These are phyloP conservation scores for Phaeosphaeria sp. DNA, from an alignment of 2,329 filamentous ascomycete genomes.

Conservation along the genomic window DNA sequence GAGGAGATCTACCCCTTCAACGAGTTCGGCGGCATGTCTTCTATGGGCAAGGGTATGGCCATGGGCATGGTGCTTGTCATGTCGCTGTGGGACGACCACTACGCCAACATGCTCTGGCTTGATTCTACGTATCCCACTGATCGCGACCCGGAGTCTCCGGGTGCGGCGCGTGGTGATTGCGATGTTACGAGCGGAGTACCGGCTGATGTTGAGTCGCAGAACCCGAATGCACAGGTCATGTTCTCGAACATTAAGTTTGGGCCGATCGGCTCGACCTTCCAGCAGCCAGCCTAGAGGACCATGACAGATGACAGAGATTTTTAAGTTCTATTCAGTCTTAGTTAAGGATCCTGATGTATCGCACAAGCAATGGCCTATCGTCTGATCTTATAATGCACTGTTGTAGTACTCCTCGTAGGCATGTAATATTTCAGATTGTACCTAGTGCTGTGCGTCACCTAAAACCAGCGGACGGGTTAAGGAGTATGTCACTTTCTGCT, in stretches of 20 bases:
- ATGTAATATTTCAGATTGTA: too few species aligned
- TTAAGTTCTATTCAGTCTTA: too few species aligned
- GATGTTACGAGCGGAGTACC: constrained; percentile 34
- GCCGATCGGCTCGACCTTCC: constrained; percentile 39
- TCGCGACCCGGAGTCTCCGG: constrained; percentile 31
- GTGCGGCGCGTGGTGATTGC: constrained; percentile 39
- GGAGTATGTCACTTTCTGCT: too few species aligned
- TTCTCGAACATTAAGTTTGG: constrained; percentile 41
- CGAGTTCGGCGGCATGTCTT: constrained; percentile 62
- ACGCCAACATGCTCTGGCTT: constrained; percentile 75
- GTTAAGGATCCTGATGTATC: too few species aligned
- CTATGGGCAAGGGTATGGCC: constrained; percentile 62
- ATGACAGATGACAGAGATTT: too few species aligned
- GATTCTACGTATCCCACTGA: constrained; percentile 68
- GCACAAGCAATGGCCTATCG: too few species aligned
- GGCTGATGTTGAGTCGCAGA: constrained; percentile 28
- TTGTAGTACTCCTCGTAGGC: too few species aligned
- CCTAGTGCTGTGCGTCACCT: too few species aligned
- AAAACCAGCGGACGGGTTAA: too few species aligned
- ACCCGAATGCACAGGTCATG: constrained; percentile 29
- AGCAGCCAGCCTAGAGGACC: constrained; percentile 27
- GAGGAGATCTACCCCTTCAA: constrained; percentile 57
- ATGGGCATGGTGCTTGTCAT: constrained; percentile 69
- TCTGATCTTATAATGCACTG: too few species aligned
- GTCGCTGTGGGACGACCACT: constrained; percentile 69